These are phyloP conservation scores for Candida coquimbonensis DNA, from an alignment of 805 yeast genomes.

Conservation along the genomic window DNA sequence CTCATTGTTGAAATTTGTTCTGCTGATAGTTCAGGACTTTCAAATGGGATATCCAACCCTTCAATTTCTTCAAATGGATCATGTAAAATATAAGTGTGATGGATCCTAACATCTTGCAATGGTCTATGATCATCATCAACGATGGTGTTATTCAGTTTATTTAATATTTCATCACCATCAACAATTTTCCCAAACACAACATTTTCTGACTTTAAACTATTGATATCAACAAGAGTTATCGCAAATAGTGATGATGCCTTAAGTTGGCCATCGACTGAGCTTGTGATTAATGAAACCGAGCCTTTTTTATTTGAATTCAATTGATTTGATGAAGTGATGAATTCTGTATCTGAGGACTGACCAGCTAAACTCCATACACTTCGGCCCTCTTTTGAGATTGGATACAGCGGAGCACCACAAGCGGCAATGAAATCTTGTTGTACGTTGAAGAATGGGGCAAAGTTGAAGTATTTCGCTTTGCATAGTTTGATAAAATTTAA, in stretches of 20 bases:
- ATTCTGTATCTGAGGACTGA: slow-evolving; percentile 6
- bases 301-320: slow-evolving; percentile 27
- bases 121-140: slow-evolving; percentile 37
- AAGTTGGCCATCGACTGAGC: neutral
- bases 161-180: slow-evolving; percentile 43
- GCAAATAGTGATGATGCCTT: slow-evolving; percentile 31
- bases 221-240: slow-evolving; percentile 30
- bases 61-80: slow-evolving; percentile 44
- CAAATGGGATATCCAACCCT: slow-evolving; percentile 17
- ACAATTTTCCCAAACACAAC: slow-evolving; percentile 43
- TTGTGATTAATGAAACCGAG: slow-evolving; percentile 26
- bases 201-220: slow-evolving; percentile 7
- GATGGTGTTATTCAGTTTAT: slow-evolving; percentile 33
- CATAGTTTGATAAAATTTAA: slow-evolving; percentile 49
- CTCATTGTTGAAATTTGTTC: slow-evolving; percentile 28
- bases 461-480: slow-evolving; percentile 43
- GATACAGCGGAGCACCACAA: slow-evolving; percentile 44
- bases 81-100: slow-evolving; percentile 41
- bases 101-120: slow-evolving; percentile 42
- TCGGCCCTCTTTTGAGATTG: slow-evolving; percentile 26
- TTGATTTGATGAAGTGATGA: slow-evolving; percentile 18
- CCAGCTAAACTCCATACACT: slow-evolving; percentile 27
- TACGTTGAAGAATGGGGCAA: slow-evolving; percentile 41
- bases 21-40: slow-evolving; percentile 32
- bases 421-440: slow-evolving; percentile 32